A percentile compares a stretch with the other conserved stretches of the same genome.
Evolutionary conservation across 306 rosid genomes (phyloP).

Genomic region (Ceratonia siliqua): DNA sequence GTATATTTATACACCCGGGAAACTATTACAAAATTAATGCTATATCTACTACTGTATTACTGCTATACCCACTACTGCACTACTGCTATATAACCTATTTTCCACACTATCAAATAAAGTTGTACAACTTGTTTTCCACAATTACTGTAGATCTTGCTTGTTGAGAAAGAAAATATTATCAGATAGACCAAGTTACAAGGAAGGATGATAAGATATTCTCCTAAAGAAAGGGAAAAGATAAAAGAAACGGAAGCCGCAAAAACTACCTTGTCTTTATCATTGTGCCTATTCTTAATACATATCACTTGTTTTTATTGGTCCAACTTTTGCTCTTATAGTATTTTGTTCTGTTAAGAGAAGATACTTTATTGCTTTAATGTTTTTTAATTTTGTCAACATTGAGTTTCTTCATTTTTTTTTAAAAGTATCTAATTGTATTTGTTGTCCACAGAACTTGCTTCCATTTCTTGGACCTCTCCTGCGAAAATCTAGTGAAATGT

Average conservation of each 20-base stretch:
- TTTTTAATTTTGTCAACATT: neutral
- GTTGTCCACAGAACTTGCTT: slow-evolving; percentile 76
- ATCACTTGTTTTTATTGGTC: slow-evolving; percentile 8
- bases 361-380: neutral
- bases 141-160: neutral
- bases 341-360: slow-evolving; percentile 6
- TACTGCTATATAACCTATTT: too few species aligned
- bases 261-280: neutral
- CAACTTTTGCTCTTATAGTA: slow-evolving; percentile 11
- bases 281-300: neutral
- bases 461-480: slow-evolving; percentile 94
- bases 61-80: too few species aligned
- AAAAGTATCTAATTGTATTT: slow-evolving; percentile 17
- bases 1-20: too few species aligned
- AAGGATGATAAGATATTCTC: too few species aligned
- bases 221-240: too few species aligned
- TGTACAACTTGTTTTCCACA: too few species aligned
- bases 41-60: too few species aligned
- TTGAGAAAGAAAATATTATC: neutral
- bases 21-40: too few species aligned
- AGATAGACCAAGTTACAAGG: too few species aligned
- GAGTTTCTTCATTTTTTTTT: slow-evolving; percentile 30
- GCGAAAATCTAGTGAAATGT: slow-evolving; percentile 87
- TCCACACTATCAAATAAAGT: too few species aligned
- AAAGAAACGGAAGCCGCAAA: neutral